Evolutionary conservation across 2,329 filamentous ascomycete species (phyloP).

Genomic region (Trichoderma oligosporum): DNA sequence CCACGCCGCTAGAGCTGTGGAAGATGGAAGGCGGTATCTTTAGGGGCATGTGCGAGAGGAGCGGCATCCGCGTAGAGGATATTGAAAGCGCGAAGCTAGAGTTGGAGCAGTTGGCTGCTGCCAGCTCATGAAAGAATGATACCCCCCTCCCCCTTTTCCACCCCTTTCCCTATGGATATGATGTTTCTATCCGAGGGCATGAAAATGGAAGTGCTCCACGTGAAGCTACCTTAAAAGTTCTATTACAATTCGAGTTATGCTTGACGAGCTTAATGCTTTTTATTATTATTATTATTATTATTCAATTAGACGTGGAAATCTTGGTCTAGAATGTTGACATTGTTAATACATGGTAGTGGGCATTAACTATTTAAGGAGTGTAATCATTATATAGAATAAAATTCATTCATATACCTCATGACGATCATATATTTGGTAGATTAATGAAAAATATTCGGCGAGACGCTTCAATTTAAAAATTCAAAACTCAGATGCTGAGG

Average conservation of each 20-base stretch:
- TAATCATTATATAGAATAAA: not conserved
- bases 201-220: not conserved
- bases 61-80: conserved; percentile 64
- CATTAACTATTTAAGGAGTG: not conserved
- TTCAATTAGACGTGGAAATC: conserved; percentile 1
- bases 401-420: not conserved
- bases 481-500: no score
- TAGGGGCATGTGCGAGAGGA: conserved; percentile 82
- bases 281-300: not conserved
- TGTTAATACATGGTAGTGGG: not conserved
- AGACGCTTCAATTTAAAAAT: no score
- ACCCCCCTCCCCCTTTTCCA: not conserved
- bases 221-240: not conserved
- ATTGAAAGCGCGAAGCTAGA: conserved; percentile 44
- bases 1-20: conserved; percentile 70
- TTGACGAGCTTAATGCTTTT: not conserved
- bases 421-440: no score
- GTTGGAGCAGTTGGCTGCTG: conserved; percentile 24
- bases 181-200: not conserved
- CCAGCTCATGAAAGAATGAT: conserved; percentile 10
- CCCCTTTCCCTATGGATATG: not conserved
- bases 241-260: not conserved
- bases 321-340: not conserved
- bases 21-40: conserved; percentile 69
- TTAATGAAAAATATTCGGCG: no score